Evolutionary conservation across 2,329 filamentous ascomycete genomes (phyloP).

Genomic region (Dissoconium aciculare): DNA sequence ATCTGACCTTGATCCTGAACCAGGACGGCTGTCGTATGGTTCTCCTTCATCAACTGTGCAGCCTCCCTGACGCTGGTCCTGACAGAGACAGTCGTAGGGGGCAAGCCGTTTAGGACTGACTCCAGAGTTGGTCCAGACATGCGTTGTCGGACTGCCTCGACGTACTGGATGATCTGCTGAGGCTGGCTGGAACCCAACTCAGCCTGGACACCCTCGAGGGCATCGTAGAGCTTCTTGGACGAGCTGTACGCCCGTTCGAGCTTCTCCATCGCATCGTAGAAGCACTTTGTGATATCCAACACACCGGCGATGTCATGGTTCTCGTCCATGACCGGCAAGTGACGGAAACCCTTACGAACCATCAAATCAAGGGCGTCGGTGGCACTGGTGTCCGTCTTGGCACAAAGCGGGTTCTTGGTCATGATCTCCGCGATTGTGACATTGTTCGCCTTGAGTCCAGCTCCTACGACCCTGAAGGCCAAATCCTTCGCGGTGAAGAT

Average conservation of each 20-base stretch:
- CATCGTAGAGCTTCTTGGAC: slow-evolving; percentile 95
- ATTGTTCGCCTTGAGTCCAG: slow-evolving; percentile 73
- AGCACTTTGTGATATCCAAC: slow-evolving; percentile 97
- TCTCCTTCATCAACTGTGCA: slow-evolving; percentile 92
- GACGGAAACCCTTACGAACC: slow-evolving; percentile 95
- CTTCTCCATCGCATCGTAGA: slow-evolving; percentile 99
- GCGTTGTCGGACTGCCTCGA: slow-evolving; percentile 83
- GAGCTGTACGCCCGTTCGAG: slow-evolving; percentile 93
- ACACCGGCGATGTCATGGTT: slow-evolving; percentile 98
- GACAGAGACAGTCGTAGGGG: slow-evolving; percentile 88
- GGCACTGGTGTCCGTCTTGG: slow-evolving; percentile 91
- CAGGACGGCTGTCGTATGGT: slow-evolving; percentile 90
- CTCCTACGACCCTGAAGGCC: slow-evolving; percentile 88
- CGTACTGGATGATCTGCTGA: slow-evolving; percentile 97
- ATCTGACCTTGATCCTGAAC: slow-evolving; percentile 96
- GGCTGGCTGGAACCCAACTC: slow-evolving; percentile 91
- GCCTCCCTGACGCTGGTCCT: slow-evolving; percentile 93
- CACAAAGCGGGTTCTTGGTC: slow-evolving; percentile 98
- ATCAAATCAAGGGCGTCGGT: slow-evolving; percentile 95
- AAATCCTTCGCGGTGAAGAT: slow-evolving; percentile 99
- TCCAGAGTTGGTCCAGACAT: slow-evolving; percentile 98
- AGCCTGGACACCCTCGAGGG: slow-evolving; percentile 91
- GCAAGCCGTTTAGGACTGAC: slow-evolving; percentile 78
- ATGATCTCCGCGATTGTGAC: slow-evolving; percentile 97
- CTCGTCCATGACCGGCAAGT: slow-evolving; percentile 98